A percentile compares a stretch with the other conserved stretches of the same genome.
phyloP scores from a whole-genome alignment of 1,139 yeast species.

The Sugiyamaella grinbergsii region DNA sequence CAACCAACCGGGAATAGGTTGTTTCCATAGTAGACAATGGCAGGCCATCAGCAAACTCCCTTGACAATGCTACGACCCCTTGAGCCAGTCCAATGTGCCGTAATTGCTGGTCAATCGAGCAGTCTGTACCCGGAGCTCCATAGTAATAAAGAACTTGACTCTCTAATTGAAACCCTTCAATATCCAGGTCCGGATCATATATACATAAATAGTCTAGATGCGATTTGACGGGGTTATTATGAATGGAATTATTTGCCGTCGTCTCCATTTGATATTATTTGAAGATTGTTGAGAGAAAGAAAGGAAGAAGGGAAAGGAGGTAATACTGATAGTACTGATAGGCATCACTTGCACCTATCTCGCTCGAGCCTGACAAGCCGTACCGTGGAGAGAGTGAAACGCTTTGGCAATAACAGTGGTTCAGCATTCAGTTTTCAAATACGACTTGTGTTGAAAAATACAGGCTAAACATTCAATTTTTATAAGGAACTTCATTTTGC shows the following conservation, averaged over 20 bases:
- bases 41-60: constrained; percentile 35
- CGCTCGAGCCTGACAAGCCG: no score
- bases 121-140: constrained; percentile 26
- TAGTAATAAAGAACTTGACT: constrained; percentile 38
- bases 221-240: constrained; percentile 2
- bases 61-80: constrained; percentile 38
- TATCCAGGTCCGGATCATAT: constrained; percentile 39
- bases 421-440: no score
- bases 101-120: constrained; percentile 31
- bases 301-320: no score
- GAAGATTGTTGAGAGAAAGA: no score
- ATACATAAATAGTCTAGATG: constrained; percentile 34
- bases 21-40: constrained; percentile 37
- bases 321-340: no score
- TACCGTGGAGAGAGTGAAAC: no score
- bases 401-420: no score
- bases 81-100: constrained; percentile 40
- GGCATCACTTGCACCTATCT: no score
- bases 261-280: constrained; percentile 4
- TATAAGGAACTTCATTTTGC: no score
- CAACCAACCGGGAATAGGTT: constrained; percentile 32
- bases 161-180: constrained; percentile 32
- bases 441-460: no score
- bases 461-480: no score
- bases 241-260: background rate